Evolutionary conservation across 352 stramenopile genomes (phyloP).

Genomic region (Globisporangium viniferum): DNA sequence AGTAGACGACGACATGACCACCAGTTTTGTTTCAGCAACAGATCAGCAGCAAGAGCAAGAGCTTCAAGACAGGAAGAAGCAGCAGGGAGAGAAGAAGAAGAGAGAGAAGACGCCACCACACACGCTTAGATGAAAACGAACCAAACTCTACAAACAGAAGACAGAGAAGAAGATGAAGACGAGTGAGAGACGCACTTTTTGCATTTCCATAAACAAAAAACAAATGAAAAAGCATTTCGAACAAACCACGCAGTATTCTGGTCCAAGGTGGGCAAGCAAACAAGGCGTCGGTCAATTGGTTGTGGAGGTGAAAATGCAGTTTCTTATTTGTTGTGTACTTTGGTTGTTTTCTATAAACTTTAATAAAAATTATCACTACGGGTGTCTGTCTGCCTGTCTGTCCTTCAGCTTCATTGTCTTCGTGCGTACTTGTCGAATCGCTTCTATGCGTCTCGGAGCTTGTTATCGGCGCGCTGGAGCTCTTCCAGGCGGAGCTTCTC

Average conservation of each 20-base stretch:
- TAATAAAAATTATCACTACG: not conserved
- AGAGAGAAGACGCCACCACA: not conserved
- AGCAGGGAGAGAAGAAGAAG: not conserved
- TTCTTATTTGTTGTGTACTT: not conserved
- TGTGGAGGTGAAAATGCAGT: not conserved
- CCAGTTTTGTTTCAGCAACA: not conserved
- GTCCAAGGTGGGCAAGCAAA: no score
- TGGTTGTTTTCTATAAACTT: not conserved
- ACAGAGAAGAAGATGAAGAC: not conserved
- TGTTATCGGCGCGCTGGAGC: constrained; percentile 57
- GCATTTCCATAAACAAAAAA: constrained; percentile 6
- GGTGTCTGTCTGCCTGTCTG: not conserved
- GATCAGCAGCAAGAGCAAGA: not conserved
- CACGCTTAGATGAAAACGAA: constrained; percentile 13
- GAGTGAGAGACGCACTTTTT: constrained; percentile 6
- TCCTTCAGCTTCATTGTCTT: not conserved
- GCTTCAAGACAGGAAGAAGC: not conserved
- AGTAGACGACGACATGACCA: constrained; percentile 8
- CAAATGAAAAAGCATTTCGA: not conserved
- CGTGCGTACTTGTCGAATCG: no score
- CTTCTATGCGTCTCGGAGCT: constrained; percentile 19
- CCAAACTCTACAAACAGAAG: constrained; percentile 3
- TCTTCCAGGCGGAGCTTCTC: constrained; percentile 74
- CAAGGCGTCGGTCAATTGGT: not conserved
- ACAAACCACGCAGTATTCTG: no score